Percentiles rank a stretch among this genome's conserved stretches.
Conservation (phyloP, 495 filamentous ascomycete genomes). For the Penicillium canariense region DNA sequence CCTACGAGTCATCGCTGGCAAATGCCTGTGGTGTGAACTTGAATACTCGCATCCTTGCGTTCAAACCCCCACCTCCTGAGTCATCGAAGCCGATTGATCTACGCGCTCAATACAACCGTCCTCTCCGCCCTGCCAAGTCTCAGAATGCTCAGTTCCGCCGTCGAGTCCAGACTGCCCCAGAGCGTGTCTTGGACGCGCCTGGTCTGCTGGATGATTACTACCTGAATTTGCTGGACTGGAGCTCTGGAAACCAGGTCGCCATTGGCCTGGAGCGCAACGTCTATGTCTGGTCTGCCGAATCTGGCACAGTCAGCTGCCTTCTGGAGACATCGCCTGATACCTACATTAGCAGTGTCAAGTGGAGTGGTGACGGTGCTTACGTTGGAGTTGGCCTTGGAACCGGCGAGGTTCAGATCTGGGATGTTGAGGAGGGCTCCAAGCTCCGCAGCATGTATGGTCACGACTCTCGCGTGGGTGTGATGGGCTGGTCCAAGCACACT, state of each 20-base stretch:
- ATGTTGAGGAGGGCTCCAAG: constrained; percentile 91
- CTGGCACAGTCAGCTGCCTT: constrained; percentile 80
- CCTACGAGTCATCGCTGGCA: constrained; percentile 90
- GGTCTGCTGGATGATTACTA: constrained; percentile 98
- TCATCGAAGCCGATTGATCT: constrained; percentile 97
- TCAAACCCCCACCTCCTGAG: constrained; percentile 95
- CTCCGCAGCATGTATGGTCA: constrained; percentile 98
- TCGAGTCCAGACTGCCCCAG: constrained; percentile 88
- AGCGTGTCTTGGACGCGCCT: constrained; percentile 95
- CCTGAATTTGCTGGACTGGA: constrained; percentile 97
- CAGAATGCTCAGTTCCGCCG: constrained; percentile 80
- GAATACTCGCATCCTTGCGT: constrained; percentile 94
- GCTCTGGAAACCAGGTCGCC: constrained; percentile 93
- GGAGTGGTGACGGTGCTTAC: constrained; percentile 96
- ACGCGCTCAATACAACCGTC: constrained; percentile 95
- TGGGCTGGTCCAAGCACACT: constrained; percentile 98
- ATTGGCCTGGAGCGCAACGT: constrained; percentile 96
- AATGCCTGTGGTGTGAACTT: constrained; percentile 89
- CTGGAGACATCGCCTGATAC: constrained; percentile 85
- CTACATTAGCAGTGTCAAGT: constrained; percentile 97
- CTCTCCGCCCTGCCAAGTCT: constrained; percentile 73
- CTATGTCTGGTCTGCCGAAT: constrained; percentile 98
- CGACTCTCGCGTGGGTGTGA: constrained; percentile 92
- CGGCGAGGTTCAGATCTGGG: constrained; percentile 99
- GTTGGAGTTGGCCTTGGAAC: constrained; percentile 92